A percentile compares a stretch with the other conserved stretches of the same genome.
These are phyloP conservation scores for Scutellaria barbata DNA, from an alignment of 257 asterid species.

Conservation along the genomic window DNA sequence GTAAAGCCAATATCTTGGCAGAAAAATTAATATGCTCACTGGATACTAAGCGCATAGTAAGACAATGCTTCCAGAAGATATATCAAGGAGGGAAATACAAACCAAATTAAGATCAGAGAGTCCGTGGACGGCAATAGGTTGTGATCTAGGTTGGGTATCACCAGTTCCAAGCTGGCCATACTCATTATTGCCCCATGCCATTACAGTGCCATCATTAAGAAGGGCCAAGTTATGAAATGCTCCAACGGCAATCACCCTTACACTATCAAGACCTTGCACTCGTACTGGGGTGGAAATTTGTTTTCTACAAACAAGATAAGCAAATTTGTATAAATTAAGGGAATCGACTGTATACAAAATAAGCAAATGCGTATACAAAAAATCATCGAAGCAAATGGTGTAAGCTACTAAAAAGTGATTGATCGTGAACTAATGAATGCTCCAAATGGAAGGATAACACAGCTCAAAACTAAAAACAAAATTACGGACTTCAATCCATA, in stretches of 20 bases:
- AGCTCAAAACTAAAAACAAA: constrained; percentile 1
- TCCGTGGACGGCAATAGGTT: constrained; percentile 91
- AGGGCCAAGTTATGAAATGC: constrained; percentile 99
- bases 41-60: constrained; percentile 12
- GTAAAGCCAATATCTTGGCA: constrained; percentile 5
- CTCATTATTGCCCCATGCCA: constrained; percentile 99
- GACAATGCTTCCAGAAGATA: constrained; percentile 28
- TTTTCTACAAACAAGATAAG: constrained; percentile 58
- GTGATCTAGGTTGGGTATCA: constrained; percentile 98
- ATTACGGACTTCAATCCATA: constrained; percentile 18
- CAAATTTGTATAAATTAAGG: constrained; percentile 27
- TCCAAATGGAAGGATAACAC: not conserved
- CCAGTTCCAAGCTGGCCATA: constrained; percentile 99
- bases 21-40: constrained; percentile 12
- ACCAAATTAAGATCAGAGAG: constrained; percentile 84
- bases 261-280: constrained; percentile 92
- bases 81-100: constrained; percentile 38
- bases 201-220: constrained; percentile 71
- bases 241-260: constrained; percentile 82
- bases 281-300: constrained; percentile 96
- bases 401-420: constrained; percentile 1
- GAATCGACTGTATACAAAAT: constrained; percentile 13
- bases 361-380: constrained; percentile 24
- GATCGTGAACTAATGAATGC: not conserved
- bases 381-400: constrained; percentile 5